These are phyloP conservation scores for Cordyceps javanica DNA, from an alignment of 2,329 filamentous ascomycete genomes.

Conservation along the genomic window DNA sequence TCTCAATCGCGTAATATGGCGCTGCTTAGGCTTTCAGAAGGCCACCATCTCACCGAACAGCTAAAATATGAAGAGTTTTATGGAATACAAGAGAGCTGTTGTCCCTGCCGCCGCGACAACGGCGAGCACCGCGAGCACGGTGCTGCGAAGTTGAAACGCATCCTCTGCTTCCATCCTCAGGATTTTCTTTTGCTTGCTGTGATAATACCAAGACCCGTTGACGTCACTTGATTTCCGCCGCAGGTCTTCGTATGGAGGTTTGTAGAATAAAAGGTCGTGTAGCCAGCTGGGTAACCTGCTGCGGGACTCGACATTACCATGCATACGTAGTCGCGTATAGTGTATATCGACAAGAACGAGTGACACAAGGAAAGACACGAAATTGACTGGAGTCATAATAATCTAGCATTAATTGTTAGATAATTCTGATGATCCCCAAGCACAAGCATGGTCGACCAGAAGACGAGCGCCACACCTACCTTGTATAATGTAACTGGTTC, in stretches of 20 bases:
- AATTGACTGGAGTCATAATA: conserved; percentile 56
- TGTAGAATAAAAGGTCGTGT: conserved; percentile 34
- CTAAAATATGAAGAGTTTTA: not conserved
- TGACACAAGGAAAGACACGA: conserved; percentile 59
- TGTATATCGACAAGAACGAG: conserved; percentile 56
- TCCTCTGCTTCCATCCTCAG: conserved; percentile 57
- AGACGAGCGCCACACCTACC: not conserved
- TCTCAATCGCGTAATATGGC: not conserved
- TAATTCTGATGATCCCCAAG: not conserved
- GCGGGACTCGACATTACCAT: conserved; percentile 26
- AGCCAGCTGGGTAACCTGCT: conserved; percentile 34
- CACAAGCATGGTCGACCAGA: not conserved
- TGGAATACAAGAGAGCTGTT: conserved; percentile 22
- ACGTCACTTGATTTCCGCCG: conserved; percentile 15
- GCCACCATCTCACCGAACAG: not conserved
- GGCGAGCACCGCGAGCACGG: conserved; percentile 46
- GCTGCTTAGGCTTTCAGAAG: not conserved
- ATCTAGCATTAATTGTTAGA: conserved; percentile 25
- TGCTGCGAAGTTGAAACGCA: conserved; percentile 53
- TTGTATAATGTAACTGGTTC: conserved; percentile 3
- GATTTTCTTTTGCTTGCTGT: conserved; percentile 53
- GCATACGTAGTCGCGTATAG: conserved; percentile 45
- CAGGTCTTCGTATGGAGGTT: conserved; percentile 32
- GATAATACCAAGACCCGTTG: conserved; percentile 39
- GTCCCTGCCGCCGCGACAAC: conserved; percentile 25